phyloP scores from a whole-genome alignment of 2,329 filamentous ascomycete genomes.

The Leptodontidium sp. region DNA sequence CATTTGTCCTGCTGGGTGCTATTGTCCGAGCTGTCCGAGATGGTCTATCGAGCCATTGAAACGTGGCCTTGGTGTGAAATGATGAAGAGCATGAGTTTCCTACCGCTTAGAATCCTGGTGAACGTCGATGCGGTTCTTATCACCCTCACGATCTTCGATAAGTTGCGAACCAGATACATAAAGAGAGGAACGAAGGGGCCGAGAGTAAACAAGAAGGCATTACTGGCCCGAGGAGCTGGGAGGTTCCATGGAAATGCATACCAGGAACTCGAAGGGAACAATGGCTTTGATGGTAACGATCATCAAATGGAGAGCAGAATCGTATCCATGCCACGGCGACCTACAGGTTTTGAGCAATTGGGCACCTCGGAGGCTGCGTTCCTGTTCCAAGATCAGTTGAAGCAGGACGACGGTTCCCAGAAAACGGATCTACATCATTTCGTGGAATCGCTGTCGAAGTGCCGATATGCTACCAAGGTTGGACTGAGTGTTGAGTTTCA shows the following conservation, averaged over 20 bases:
- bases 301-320: conserved; percentile 33
- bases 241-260: conserved; percentile 27
- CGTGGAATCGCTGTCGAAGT: conserved; percentile 60
- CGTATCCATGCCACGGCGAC: conserved; percentile 19
- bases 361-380: conserved; percentile 30
- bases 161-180: conserved; percentile 49
- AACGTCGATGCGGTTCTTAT: conserved; percentile 54
- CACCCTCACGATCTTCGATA: conserved; percentile 48
- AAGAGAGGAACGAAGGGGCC: conserved; percentile 31
- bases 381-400: conserved; percentile 29
- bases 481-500: conserved; percentile 63
- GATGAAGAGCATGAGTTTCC: conserved; percentile 53
- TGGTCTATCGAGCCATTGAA: conserved; percentile 57
- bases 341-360: conserved; percentile 38
- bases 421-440: conserved; percentile 56
- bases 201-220: conserved; percentile 1
- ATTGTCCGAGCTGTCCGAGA: conserved; percentile 61
- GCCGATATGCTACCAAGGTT: conserved; percentile 59
- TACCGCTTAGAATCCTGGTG: conserved; percentile 55
- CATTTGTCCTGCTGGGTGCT: conserved; percentile 52
- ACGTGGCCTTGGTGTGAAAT: conserved; percentile 56
- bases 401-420: conserved; percentile 23
- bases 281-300: conserved; percentile 21
- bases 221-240: conserved; percentile 19
- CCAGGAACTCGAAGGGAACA: conserved; percentile 31